A percentile compares a stretch with the other conserved stretches of the same genome.
Evolutionary conservation across 257 asterid species (phyloP).

Genomic region (Plectranthus barbatus): DNA sequence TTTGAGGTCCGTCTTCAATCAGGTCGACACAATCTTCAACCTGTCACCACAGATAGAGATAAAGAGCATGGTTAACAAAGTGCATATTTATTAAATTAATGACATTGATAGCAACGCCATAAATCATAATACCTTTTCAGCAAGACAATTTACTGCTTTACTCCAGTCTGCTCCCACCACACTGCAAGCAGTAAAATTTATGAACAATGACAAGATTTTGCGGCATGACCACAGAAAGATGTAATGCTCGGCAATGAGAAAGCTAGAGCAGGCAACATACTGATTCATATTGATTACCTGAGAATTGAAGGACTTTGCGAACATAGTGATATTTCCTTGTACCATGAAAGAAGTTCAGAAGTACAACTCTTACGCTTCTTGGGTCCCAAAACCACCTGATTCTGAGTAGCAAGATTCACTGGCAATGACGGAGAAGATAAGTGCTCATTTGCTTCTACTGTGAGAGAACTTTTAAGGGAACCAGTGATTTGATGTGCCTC

Average conservation of each 20-base stretch:
- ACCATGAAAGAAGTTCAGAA: conserved; percentile 49
- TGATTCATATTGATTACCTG: conserved; percentile 34
- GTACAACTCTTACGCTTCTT: conserved; percentile 54
- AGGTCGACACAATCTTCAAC: conserved; percentile 44
- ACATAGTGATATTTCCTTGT: conserved; percentile 46
- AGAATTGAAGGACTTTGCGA: conserved; percentile 25
- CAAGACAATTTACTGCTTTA: conserved; percentile 39
- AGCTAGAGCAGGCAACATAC: background rate
- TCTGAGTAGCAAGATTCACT: conserved; percentile 24
- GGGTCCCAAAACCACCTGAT: conserved; percentile 26
- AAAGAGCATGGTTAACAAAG: conserved; percentile 3
- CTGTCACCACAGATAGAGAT: conserved; percentile 29
- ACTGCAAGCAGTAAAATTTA: conserved; percentile 40
- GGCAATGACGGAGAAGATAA: conserved; percentile 29
- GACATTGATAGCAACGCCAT: conserved; percentile 7
- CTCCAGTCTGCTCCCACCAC: conserved; percentile 63
- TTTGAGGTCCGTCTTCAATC: conserved; percentile 44
- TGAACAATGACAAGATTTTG: conserved; percentile 14
- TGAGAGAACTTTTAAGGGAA: conserved; percentile 16
- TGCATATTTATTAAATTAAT: background rate
- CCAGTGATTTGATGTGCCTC: conserved; percentile 26
- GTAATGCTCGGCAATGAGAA: background rate
- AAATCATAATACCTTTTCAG: conserved; percentile 49
- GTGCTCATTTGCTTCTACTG: conserved; percentile 15
- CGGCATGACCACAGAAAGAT: background rate